Base-by-base conservation (phyloP, 345 rosid genomes). In the Linum tenue region DNA sequence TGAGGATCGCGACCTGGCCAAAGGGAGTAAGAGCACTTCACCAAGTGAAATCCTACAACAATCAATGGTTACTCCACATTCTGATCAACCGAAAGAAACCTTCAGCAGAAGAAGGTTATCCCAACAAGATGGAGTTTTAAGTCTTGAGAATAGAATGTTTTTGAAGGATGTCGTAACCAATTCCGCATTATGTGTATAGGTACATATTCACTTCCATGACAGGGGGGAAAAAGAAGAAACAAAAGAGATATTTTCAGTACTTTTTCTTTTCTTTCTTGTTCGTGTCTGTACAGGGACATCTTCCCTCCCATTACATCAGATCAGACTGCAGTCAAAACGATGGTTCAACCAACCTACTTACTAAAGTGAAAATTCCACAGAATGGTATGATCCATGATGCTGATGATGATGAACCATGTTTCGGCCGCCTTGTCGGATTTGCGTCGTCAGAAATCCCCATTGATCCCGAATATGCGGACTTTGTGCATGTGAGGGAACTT, bases 401-500 rank as follows among this genome's bases (percentile, higher is more conserved):
- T 22, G 31, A 48, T 9, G 14, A 48, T 48, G 14, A 0, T 22
- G 31, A 22, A 22, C 31, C 31, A 22, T 22, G 31, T 22, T 48
- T 44, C 14, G 53, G 44, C 53, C 9, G 53, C 50, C 31, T 22
- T 43, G 50, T 11, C 50, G 3, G 1, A 43, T 43, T 43, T 43
- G 6, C 9, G 50, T n/a, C 6, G 6, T 73, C 70, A 73, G 60
- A 56, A 60, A 56, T 57, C 77, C 11, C 68, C 74, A 63, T 75
- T 75, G 59, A 75, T 70, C 53, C 74, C 78, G 3, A 75, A 75
- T 62, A 75, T 75, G 50, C 78, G 68, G 59, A 75, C 78, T 62
- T 70, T 75, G 78, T 70, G 78, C 78, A 75, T 70, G 62, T 70
- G 64, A 35, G 78, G 78, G 71, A 75, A 75, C 67, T 70, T 75